A percentile compares a stretch with the other conserved stretches of the same genome.
Conservation (phyloP, 2,329 filamentous ascomycete genomes). For the Davidsoniella eucalypti region DNA sequence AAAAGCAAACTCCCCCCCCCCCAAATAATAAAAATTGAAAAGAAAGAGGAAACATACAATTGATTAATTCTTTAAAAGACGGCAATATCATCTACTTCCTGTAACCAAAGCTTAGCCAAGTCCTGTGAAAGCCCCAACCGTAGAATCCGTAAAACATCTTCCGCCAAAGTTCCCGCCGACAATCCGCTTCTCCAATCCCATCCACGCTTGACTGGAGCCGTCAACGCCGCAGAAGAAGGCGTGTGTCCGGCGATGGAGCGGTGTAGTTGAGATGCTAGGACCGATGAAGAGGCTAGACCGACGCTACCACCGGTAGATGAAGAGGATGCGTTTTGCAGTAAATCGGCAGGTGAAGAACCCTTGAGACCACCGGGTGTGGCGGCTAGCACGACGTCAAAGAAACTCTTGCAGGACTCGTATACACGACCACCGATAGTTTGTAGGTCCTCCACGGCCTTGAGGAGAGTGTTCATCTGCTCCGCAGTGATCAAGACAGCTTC, state of each 20-base stretch:
- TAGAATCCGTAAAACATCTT: constrained; percentile 56
- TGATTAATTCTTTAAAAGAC: constrained; percentile 19
- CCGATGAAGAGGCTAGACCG: constrained; percentile 47
- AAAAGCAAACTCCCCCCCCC: neutral
- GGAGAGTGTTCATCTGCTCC: constrained; percentile 55
- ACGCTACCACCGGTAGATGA: constrained; percentile 38
- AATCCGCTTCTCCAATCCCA: constrained; percentile 73
- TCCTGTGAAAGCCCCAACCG: constrained; percentile 60
- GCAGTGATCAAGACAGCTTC: constrained; percentile 39
- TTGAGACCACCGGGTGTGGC: constrained; percentile 43
- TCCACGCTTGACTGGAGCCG: constrained; percentile 29
- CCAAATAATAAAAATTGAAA: neutral
- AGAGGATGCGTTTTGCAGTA: constrained; percentile 36
- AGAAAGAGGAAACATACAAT: neutral
- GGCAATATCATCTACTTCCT: constrained; percentile 42
- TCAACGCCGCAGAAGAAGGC: constrained; percentile 17
- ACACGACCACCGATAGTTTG: constrained; percentile 59
- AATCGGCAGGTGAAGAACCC: constrained; percentile 45
- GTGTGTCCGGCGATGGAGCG: constrained; percentile 39
- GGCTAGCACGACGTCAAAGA: constrained; percentile 58
- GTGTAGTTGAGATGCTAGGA: constrained; percentile 47
- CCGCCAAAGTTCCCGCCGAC: constrained; percentile 45
- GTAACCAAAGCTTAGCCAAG: constrained; percentile 51
- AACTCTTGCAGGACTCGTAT: constrained; percentile 59
- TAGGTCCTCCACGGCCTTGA: constrained; percentile 66